phyloP scores from a whole-genome alignment of 495 filamentous ascomycete species.

The Penicillium pulvis region DNA sequence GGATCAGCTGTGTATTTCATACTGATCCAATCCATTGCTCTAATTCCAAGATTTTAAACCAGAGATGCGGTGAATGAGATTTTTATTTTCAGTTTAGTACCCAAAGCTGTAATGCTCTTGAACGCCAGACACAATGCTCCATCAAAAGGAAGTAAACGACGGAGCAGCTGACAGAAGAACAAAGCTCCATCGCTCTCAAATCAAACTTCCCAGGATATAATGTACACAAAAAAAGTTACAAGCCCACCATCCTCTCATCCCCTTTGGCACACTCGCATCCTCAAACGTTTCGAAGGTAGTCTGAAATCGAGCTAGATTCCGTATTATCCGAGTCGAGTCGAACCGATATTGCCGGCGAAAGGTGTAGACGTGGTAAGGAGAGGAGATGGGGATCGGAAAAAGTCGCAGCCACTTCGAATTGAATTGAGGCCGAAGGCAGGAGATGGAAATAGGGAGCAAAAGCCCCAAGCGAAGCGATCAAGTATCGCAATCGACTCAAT shows the following conservation, averaged over 20 bases:
- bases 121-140: slow-evolving; percentile 37
- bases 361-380: not conserved
- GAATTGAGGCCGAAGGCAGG: not conserved
- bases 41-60: not conserved
- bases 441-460: too few relatives aligned
- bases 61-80: slow-evolving; percentile 10
- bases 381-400: slow-evolving; percentile 1
- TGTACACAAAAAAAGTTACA: slow-evolving; percentile 7
- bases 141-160: slow-evolving; percentile 22
- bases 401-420: not conserved
- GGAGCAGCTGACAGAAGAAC: not conserved
- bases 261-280: not conserved
- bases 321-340: not conserved
- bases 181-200: not conserved
- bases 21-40: not conserved
- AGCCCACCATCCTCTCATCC: not conserved
- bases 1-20: not conserved
- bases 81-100: slow-evolving; percentile 29
- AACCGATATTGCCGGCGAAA: not conserved
- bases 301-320: not conserved
- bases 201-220: slow-evolving; percentile 6
- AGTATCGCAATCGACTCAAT: not conserved
- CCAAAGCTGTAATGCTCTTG: slow-evolving; percentile 29
- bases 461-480: not conserved
- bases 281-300: not conserved